These are phyloP conservation scores for Bondarzewia mesenterica DNA, from an alignment of 1,284 basidiomycete genomes.

Conservation along the genomic window DNA sequence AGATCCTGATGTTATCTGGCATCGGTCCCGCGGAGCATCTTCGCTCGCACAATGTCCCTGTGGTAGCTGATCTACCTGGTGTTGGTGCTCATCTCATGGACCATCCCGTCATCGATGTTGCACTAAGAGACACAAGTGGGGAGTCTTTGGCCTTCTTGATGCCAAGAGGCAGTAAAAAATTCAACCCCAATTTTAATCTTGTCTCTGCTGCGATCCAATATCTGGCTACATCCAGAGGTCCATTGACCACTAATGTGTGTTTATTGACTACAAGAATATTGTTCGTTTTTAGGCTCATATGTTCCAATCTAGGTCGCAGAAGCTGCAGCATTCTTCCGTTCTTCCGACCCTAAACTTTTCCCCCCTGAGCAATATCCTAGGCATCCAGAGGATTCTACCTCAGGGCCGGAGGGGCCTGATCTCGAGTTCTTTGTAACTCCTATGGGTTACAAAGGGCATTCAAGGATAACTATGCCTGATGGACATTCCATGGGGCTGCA, in stretches of 20 bases:
- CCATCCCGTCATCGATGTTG: conserved; percentile 41
- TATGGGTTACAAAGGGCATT: conserved; percentile 31
- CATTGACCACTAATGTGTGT: conserved; percentile 47
- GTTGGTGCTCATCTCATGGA: conserved; percentile 57
- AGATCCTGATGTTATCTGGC: conserved; percentile 69
- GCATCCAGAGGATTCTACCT: conserved; percentile 40
- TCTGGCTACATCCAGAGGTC: conserved; percentile 33
- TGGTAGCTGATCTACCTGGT: conserved; percentile 46
- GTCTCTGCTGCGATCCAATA: conserved; percentile 36
- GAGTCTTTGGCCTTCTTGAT: conserved; percentile 30
- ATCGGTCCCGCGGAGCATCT: conserved; percentile 53
- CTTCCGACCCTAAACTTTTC: conserved; percentile 46
- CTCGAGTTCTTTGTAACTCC: conserved; percentile 51
- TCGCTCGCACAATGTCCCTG: conserved; percentile 35
- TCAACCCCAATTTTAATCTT: conserved; percentile 21
- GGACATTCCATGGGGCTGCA: conserved; percentile 23
- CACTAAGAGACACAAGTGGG: conserved; percentile 43
- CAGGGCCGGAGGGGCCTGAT: conserved; percentile 49
- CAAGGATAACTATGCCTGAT: conserved; percentile 9
- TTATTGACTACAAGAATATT: not conserved
- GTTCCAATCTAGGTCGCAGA: conserved; percentile 40
- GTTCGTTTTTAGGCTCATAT: not conserved
- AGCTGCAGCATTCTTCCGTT: conserved; percentile 47
- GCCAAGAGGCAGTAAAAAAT: conserved; percentile 21
- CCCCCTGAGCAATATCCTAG: conserved; percentile 25